Conservation (phyloP, 202 grass and related monocot genomes). For the Carex arenaria region DNA sequence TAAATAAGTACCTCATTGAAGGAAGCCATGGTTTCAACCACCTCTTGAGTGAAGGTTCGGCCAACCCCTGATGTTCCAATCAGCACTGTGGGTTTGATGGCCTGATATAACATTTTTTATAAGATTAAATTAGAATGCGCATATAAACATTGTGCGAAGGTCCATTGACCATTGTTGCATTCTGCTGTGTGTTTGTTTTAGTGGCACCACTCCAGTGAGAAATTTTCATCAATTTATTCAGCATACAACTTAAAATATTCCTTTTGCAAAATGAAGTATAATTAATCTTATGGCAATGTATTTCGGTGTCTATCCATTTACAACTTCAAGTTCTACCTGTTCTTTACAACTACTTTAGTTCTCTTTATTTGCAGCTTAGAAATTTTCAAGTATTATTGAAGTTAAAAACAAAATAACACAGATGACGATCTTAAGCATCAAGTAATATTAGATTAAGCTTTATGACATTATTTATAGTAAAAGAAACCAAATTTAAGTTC, state of each 20-base stretch:
- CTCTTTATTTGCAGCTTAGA: neutral
- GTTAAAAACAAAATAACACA: neutral
- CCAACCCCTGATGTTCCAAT: conserved; percentile 94
- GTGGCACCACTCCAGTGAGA: neutral
- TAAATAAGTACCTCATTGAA: conserved; percentile 68
- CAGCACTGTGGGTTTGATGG: conserved; percentile 87
- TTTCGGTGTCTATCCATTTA: neutral
- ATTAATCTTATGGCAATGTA: neutral
- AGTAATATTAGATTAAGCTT: neutral
- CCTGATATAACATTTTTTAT: conserved; percentile 30
- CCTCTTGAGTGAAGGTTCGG: conserved; percentile 74
- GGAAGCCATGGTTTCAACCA: conserved; percentile 88
- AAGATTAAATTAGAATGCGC: conserved; percentile 3
- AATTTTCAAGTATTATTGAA: neutral
- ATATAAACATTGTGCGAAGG: conserved; percentile 14
- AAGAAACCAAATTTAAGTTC: neutral
- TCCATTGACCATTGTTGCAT: conserved; percentile 19
- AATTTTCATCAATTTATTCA: neutral
- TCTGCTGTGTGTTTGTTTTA: neutral
- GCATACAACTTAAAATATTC: neutral
- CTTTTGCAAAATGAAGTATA: neutral
- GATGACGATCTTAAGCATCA: neutral
- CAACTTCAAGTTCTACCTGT: neutral
- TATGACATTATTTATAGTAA: neutral
- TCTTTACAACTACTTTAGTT: neutral